A percentile compares a stretch with the other conserved stretches of the same genome.
These are phyloP conservation scores for Marvania coccoides DNA, from an alignment of 139 green algal species.

Conservation along the genomic window DNA sequence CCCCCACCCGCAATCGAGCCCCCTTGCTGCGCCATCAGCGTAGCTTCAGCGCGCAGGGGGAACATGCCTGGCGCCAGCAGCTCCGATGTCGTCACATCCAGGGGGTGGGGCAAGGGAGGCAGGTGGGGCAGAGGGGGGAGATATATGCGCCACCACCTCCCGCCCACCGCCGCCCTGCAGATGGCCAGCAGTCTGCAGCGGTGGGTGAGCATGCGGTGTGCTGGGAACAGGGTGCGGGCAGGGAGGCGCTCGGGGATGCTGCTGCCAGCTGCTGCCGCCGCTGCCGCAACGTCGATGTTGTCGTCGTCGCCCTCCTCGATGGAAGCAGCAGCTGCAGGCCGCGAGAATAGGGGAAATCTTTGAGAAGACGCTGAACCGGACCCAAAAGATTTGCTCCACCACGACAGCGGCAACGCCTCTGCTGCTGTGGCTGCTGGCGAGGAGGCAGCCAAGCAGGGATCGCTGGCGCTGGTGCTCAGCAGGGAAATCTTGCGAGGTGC, in stretches of 20 bases:
- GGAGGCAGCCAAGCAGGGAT: too few species aligned
- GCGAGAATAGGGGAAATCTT: background rate
- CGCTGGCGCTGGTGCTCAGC: too few species aligned
- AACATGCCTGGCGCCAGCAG: constrained; percentile 14
- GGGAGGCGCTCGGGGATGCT: background rate
- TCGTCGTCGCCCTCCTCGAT: constrained; percentile 1
- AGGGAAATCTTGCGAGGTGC: too few species aligned
- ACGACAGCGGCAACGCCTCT: too few species aligned
- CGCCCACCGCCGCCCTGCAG: background rate
- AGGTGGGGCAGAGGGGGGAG: constrained; percentile 3
- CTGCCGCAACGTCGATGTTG: background rate
- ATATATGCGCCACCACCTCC: too few species aligned
- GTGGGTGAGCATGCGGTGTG: constrained; percentile 21
- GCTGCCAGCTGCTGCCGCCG: background rate
- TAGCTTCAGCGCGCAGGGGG: constrained; percentile 6
- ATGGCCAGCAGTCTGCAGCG: constrained; percentile 15
- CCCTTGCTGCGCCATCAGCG: too few species aligned
- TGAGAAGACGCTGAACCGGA: background rate
- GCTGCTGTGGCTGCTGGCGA: too few species aligned
- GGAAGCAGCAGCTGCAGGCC: background rate
- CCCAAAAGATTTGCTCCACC: background rate
- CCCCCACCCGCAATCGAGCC: too few species aligned
- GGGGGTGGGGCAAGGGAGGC: background rate
- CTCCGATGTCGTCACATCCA: constrained; percentile 2
- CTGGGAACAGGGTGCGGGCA: background rate